Percentiles rank a stretch among this genome's conserved stretches.
These are phyloP conservation scores for Rhizopus sp. DNA, from an alignment of 371 early-diverging fungal genomes.

Conservation along the genomic window DNA sequence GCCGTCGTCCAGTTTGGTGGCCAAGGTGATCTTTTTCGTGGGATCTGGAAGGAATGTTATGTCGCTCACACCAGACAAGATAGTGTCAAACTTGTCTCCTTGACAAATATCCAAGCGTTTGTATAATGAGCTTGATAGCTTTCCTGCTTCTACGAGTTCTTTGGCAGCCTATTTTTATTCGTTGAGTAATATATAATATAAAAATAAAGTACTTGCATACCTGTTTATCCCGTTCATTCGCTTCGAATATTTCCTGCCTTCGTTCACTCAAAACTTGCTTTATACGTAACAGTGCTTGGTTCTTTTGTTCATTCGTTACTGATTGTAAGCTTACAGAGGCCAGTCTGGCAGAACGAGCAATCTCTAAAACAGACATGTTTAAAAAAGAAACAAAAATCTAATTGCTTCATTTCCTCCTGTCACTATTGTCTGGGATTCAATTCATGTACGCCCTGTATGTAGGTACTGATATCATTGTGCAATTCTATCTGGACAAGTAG, in stretches of 20 bases:
- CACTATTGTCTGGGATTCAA: too few relatives aligned
- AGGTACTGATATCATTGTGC: too few relatives aligned
- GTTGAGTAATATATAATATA: background rate
- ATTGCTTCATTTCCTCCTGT: too few relatives aligned
- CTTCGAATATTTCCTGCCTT: slow-evolving; percentile 72
- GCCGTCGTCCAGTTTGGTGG: slow-evolving; percentile 78
- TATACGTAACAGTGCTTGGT: slow-evolving; percentile 75
- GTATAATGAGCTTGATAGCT: slow-evolving; percentile 75
- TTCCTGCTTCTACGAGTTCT: slow-evolving; percentile 73
- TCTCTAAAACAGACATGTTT: slow-evolving; percentile 41
- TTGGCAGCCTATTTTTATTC: slow-evolving; percentile 53
- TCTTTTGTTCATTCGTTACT: slow-evolving; percentile 75
- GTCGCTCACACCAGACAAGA: slow-evolving; percentile 89
- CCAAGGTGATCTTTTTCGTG: slow-evolving; percentile 75
- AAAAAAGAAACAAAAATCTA: background rate
- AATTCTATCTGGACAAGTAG: too few relatives aligned
- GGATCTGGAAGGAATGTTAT: slow-evolving; percentile 88
- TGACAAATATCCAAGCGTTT: slow-evolving; percentile 90
- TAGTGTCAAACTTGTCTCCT: slow-evolving; percentile 81
- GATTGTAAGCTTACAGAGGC: slow-evolving; percentile 85
- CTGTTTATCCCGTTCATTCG: slow-evolving; percentile 83
- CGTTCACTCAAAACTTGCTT: slow-evolving; percentile 69
- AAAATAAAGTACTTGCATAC: slow-evolving; percentile 34
- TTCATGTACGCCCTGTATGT: too few relatives aligned
- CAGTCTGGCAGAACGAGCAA: slow-evolving; percentile 74